Conservation (phyloP, 257 asterid genomes). For the Perilla frutescens region DNA sequence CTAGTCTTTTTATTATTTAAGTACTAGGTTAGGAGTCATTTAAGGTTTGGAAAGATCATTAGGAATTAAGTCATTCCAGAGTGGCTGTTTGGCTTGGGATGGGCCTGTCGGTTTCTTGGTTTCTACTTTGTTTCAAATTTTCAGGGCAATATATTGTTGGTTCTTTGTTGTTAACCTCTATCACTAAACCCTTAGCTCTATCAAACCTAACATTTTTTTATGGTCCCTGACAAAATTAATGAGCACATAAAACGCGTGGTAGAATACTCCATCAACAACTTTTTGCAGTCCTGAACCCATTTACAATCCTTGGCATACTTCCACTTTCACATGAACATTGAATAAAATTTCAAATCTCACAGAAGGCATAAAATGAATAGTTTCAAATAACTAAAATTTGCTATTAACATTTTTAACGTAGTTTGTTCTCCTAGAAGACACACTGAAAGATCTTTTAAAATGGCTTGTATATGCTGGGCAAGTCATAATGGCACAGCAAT, state of each 20-base stretch:
- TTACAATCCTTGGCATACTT: neutral
- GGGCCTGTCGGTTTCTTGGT: too few relatives aligned
- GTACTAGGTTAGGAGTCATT: too few relatives aligned
- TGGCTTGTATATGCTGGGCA: neutral
- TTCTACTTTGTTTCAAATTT: too few relatives aligned
- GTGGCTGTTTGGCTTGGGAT: too few relatives aligned
- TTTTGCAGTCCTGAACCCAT: neutral
- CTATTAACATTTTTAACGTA: neutral
- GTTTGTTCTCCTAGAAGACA: neutral
- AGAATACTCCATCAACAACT: neutral
- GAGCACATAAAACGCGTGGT: neutral
- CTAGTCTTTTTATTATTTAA: too few relatives aligned
- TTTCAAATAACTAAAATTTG: neutral
- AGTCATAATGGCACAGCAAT: too few relatives aligned
- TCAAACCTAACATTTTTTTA: neutral
- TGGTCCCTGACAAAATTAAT: neutral
- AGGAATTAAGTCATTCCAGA: too few relatives aligned
- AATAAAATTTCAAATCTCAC: neutral
- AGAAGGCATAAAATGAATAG: neutral
- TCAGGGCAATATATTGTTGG: too few relatives aligned
- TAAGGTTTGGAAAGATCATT: too few relatives aligned
- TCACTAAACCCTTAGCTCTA: neutral
- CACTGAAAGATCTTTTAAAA: neutral
- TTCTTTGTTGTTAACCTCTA: too few relatives aligned
- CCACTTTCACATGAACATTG: neutral